Evolutionary conservation across 805 yeast genomes (phyloP).

Genomic region (Candida maltosa): DNA sequence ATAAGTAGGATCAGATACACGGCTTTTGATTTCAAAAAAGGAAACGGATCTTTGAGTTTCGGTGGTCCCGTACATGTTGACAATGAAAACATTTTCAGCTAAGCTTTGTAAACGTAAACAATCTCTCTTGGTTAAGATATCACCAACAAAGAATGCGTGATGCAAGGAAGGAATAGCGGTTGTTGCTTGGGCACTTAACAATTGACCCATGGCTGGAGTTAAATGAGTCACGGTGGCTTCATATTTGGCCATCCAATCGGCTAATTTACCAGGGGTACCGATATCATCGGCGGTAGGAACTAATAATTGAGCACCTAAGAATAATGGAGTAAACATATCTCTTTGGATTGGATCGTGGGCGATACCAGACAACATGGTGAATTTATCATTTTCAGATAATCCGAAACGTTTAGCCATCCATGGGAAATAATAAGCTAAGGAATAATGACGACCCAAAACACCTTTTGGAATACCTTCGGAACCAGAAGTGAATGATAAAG

Average conservation of each 20-base stretch:
- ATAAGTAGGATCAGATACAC: constrained; percentile 65
- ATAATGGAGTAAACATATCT: constrained; percentile 97
- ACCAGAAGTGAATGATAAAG: constrained; percentile 94
- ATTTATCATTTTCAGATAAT: constrained; percentile 73
- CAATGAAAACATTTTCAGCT: constrained; percentile 85
- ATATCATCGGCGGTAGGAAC: constrained; percentile 97
- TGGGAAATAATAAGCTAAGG: constrained; percentile 94
- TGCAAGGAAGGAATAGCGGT: constrained; percentile 81
- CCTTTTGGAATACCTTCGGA: constrained; percentile 99
- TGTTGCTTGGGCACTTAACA: constrained; percentile 91
- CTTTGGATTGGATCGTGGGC: constrained; percentile 99
- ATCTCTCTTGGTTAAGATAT: constrained; percentile 94
- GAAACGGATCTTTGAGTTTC: constrained; percentile 99
- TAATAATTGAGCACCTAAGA: constrained; percentile 87
- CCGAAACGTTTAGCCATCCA: constrained; percentile 94
- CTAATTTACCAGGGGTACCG: constrained; percentile 96
- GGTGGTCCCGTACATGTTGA: constrained; percentile 99
- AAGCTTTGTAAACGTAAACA: constrained; percentile 88
- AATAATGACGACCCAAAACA: constrained; percentile 95
- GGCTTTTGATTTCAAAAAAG: constrained; percentile 80
- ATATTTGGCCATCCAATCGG: constrained; percentile 93
- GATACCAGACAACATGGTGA: constrained; percentile 97
- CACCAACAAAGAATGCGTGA: constrained; percentile 98
- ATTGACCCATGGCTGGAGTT: constrained; percentile 99
- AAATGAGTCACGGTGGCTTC: constrained; percentile 95